Conservation (phyloP, 2,329 filamentous ascomycete genomes). For the Hirsutella rhossiliensis region DNA sequence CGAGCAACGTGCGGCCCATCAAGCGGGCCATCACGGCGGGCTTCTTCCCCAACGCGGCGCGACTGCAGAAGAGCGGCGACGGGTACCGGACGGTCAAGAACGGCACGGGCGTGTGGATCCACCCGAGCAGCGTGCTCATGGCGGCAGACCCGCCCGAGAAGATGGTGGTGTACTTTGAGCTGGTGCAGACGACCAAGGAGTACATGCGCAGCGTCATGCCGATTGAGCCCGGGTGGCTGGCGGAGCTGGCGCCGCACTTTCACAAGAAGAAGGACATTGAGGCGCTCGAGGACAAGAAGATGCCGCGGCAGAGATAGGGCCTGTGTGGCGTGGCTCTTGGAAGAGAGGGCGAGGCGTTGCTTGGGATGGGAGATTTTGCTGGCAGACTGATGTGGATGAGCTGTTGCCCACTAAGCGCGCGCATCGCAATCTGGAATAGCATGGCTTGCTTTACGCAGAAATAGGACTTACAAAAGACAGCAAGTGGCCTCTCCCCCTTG, state of each 20-base stretch:
- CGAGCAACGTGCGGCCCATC: slow-evolving; percentile 60
- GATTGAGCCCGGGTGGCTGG: slow-evolving; percentile 72
- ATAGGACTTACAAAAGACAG: too few relatives aligned
- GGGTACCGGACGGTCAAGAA: slow-evolving; percentile 89
- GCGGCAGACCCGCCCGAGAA: slow-evolving; percentile 63
- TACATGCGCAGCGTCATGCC: slow-evolving; percentile 86
- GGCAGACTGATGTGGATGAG: neutral
- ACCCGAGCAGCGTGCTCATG: slow-evolving; percentile 75
- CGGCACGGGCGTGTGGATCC: slow-evolving; percentile 78
- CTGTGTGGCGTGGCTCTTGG: neutral
- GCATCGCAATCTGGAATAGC: too few relatives aligned
- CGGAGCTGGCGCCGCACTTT: slow-evolving; percentile 86
- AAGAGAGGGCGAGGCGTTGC: too few relatives aligned
- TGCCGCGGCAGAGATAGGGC: slow-evolving; percentile 22
- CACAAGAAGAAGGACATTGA: slow-evolving; percentile 89
- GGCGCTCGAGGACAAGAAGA: slow-evolving; percentile 62
- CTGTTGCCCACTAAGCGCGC: too few relatives aligned
- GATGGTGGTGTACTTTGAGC: slow-evolving; percentile 79
- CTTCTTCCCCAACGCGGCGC: slow-evolving; percentile 88
- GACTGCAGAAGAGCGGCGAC: slow-evolving; percentile 72
- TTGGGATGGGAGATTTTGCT: neutral
- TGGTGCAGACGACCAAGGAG: slow-evolving; percentile 77
- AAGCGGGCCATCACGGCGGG: slow-evolving; percentile 81
- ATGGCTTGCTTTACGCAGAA: too few relatives aligned
- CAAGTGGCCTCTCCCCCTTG: too few relatives aligned